A percentile compares a stretch with the other conserved stretches of the same genome.
phyloP scores from a whole-genome alignment of 2,329 filamentous ascomycete species.

The Talaromyces sp. region DNA sequence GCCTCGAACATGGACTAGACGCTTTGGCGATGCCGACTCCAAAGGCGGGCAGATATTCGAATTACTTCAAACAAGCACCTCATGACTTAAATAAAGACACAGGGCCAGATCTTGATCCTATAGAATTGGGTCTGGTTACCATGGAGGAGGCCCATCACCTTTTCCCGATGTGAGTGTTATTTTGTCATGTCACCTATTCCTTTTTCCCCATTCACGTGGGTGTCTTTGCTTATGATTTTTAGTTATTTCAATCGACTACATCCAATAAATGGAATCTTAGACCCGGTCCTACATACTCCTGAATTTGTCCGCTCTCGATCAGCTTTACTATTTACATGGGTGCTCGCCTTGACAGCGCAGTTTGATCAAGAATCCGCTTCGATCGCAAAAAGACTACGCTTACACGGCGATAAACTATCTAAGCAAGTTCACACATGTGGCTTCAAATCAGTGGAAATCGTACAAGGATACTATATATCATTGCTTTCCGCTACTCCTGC shows the following conservation, averaged over 20 bases:
- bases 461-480: constrained; percentile 37
- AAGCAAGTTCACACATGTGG: constrained; percentile 32
- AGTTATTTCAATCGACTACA: constrained; percentile 34
- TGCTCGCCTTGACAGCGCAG: constrained; percentile 33
- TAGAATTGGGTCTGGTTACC: constrained; percentile 32
- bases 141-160: constrained; percentile 30
- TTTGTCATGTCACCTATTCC: neutral
- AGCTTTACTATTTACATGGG: constrained; percentile 35
- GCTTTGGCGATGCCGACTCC: constrained; percentile 11
- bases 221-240: too few relatives aligned
- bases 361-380: constrained; percentile 26
- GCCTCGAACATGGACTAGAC: constrained; percentile 25
- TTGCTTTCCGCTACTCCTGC: constrained; percentile 32
- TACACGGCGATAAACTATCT: constrained; percentile 34
- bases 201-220: neutral
- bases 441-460: constrained; percentile 35
- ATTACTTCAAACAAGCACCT: constrained; percentile 27
- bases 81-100: constrained; percentile 20
- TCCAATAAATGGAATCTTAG: constrained; percentile 34
- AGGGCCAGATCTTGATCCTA: constrained; percentile 32
- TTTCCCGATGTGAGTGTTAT: constrained; percentile 29
- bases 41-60: constrained; percentile 12
- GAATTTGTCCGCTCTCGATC: constrained; percentile 31
- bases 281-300: constrained; percentile 31
- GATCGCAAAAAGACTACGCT: constrained; percentile 27